Evolutionary conservation across 805 yeast species (phyloP), one percentile per base, ranked within the genome.

Genomic region (Candida coquimbonensis): DNA sequence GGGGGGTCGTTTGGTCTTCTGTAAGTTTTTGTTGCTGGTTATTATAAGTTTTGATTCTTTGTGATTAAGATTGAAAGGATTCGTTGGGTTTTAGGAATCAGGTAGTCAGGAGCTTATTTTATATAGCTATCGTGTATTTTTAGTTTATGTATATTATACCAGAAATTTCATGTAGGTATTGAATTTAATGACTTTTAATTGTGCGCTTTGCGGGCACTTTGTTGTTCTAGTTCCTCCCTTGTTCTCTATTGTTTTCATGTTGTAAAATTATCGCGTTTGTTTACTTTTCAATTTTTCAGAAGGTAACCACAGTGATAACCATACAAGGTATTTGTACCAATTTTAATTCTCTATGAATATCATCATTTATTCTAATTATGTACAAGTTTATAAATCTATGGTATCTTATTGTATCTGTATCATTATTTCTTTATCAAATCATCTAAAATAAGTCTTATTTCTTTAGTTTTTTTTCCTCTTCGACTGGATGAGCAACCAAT

Each of bases 71-170:
- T 21, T 21, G 24, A 21, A 21, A 11, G 31, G 9, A 6, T 13
- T 11, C 29, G 8, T 9, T 9, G 9, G 19, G 17, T 31, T 31
- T n/a, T 31, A n/a, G 34, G n/a, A 31, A 31, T 14, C 13, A 31
- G 17, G 34, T 33, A n/a, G 17, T 33, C n/a, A 27, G 12, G 12
- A 9, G 31, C 31, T 29, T 29, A 8, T 29, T 29, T 29, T 29
- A 29, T 29, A 12, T 35, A 19, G 36, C 9, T 36, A 35, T 39
- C 40, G 47, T 45, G 48, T 45, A 45, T 45, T 45, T 36, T 45
- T 40, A 40, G 44, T 40, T 45, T 40, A 45, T 40, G 48, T 40
- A 40, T 36, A 40, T 40, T 45, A 45, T 25, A 32, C 42, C 40
- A 26, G 43, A 33, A 9, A 21, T 21, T 21, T 17, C 19, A 17